Conservation (phyloP, 306 rosid species). For the Medicago truncatula region MtrunA17r5.0-ANR NC_053044.1:55218001-55218500, state of each 20-base stretch:
- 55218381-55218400: constrained; percentile 26
- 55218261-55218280: not conserved
- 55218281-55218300: constrained; percentile 31
- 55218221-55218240: constrained; percentile 33
- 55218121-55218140: constrained; percentile 36
- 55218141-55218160: constrained; percentile 39
- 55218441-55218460: constrained; percentile 38
- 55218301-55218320: constrained; percentile 37
- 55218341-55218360: constrained; percentile 22
- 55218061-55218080: constrained; percentile 19
- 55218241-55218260: constrained; percentile 13
- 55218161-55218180: constrained; percentile 37
- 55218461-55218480: constrained; percentile 7
- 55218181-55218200: constrained; percentile 46
- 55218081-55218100: constrained; percentile 35
- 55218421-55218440: constrained; percentile 10
- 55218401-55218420: constrained; percentile 36
- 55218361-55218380: constrained; percentile 32
- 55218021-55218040: not conserved
- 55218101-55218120: constrained; percentile 10
- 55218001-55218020: not conserved
- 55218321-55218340: constrained; percentile 37
- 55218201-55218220: constrained; percentile 37
- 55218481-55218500: not conserved
- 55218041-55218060: not conserved